These are phyloP conservation scores for Globisporangium radiosum DNA, from an alignment of 352 stramenopile genomes.

Conservation along the genomic window DNA sequence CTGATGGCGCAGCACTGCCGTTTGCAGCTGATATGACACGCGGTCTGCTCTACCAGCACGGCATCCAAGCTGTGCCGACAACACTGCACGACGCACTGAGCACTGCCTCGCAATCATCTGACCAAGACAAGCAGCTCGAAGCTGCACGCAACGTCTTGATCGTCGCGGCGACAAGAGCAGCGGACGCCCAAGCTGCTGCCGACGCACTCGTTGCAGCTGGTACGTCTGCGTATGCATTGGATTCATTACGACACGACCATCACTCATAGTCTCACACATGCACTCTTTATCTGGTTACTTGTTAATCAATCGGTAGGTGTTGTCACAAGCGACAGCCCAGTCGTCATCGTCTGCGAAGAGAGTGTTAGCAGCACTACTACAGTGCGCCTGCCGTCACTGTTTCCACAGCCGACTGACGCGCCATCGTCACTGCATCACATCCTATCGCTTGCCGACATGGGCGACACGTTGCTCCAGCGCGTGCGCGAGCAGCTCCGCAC, in stretches of 20 bases:
- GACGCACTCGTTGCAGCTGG: slow-evolving; percentile 19
- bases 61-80: slow-evolving; percentile 21
- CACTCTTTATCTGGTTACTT: not conserved
- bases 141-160: slow-evolving; percentile 14
- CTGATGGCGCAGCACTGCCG: not conserved
- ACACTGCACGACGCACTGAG: not conserved
- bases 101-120: not conserved
- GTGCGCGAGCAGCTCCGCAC: slow-evolving; percentile 41
- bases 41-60: slow-evolving; percentile 28
- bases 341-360: slow-evolving; percentile 34
- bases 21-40: slow-evolving; percentile 3
- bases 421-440: not conserved
- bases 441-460: slow-evolving; percentile 47
- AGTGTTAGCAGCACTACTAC: slow-evolving; percentile 12
- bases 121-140: not conserved
- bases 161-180: slow-evolving; percentile 16
- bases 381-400: not conserved
- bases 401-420: not conserved
- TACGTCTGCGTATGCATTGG: slow-evolving; percentile 8
- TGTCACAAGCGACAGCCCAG: slow-evolving; percentile 12
- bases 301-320: no score
- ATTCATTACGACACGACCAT: not conserved
- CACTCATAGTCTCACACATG: not conserved
- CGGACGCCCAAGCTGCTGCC: slow-evolving; percentile 7
- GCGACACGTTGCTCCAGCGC: slow-evolving; percentile 41